Evolutionary conservation across 768 basidiomycete species (phyloP), one percentile per base, ranked within the genome.

Genomic region (Panellus pusillus): DNA sequence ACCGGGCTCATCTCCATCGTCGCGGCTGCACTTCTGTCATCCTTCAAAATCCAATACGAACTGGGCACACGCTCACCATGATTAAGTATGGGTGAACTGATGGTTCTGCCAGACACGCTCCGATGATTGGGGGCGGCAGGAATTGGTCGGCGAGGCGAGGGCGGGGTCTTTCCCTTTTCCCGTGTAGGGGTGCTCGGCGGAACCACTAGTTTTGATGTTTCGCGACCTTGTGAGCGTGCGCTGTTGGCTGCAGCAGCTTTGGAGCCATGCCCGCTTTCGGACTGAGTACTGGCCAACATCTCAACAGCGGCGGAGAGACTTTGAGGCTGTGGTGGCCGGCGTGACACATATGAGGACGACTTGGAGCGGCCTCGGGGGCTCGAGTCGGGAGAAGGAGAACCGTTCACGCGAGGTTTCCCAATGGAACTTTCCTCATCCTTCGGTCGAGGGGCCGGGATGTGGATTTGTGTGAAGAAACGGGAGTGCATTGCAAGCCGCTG

Each of bases 1-100:
- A 91, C 80, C 32, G 91, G 90, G 60, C 83, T 88, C 81, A 93
- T 81, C 52, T 84, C 77, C 62, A 82, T 63, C 1, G 86, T 87
- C 14, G 87, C 87, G 66, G 82, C 91, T 82, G 49, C 36, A 38
- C 35, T 52, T 15, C 14, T 35, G 35, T 52, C 44, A 50, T 50
- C 72, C 53, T 31, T 44, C 9, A 29, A 45, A 7, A 15, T 46
- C 15, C 36, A 20, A 46, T 50, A 47, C 61, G 48, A 52, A 8
- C 49, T 28, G 35, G 47, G 31, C 43, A 29, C 47, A 36, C 54
- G 67, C 79, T 53, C 55, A 89, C 90, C 82, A 65, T 81, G 79
- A 64, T 93, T 87, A 18, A 83, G 74, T 18, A 89, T 80, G 7
- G 89, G 89, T 15, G 63, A 73, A 60, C 89, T 83, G 47, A 91